Base-by-base conservation (phyloP, 176 grass and related monocot genomes). In the Cocos nucifera region DNA sequence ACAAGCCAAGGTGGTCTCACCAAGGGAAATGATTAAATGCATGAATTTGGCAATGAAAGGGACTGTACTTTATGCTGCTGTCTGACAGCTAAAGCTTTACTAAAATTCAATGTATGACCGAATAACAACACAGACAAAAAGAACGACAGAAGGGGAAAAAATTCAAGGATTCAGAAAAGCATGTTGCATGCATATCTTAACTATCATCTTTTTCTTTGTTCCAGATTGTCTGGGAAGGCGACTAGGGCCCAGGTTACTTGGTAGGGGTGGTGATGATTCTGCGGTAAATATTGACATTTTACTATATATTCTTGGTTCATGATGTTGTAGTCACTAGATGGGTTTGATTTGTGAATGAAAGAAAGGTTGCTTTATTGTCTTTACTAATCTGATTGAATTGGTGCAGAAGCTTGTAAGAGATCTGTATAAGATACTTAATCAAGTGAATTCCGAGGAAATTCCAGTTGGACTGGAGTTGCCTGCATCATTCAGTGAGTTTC, bases 401-500 rank as follows among this genome's bases (percentile, higher is more conserved):
- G 22, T 49, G 48, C 62, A 65, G 62, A 65, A n/a, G 35, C 79
- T 89, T 54, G 82, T 95, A 63, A 83, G 89, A 78, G 85, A 95
- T 66, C 53, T 95, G 54, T 95, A 89, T 51, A 77, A 81, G 65
- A 72, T 95, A 62, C 87, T 95, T 65, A 59, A 80, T 78, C 77
- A 85, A 75, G 89, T 95, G 66, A 82, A 79, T 69, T 80, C 65
- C 59, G 75, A 86, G 52, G 79, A 89, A 78, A 62, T 75, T 63
- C 67, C 76, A 62, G 61, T 63, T 21, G 57, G 64, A 65, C 69
- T 67, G 70, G 83, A 78, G 21, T 64, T 89, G 54, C 85, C 89
- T 25, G 82, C 89, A 63, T 85, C 89, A 73, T 95, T 95, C 73
- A 85, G 78, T 57, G 89, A 89, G 63, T 95, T 95, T 78, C 82